Percentiles rank a stretch among this genome's conserved stretches.
phyloP scores from a whole-genome alignment of 768 basidiomycete species.

The Russula olivacea region DNA sequence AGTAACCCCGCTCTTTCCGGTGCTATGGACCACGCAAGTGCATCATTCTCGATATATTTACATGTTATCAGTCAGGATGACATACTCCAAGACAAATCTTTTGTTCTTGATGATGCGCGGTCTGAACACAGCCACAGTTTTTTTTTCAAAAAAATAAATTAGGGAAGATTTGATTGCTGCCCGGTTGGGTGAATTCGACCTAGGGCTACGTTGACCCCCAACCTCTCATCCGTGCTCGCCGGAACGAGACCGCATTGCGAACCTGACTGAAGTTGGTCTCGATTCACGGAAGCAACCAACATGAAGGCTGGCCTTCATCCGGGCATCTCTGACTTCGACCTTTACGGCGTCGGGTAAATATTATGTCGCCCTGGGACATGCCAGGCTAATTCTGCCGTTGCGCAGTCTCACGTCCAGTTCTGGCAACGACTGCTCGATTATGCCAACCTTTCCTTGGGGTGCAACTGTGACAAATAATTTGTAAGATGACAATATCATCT shows the following conservation, averaged over 20 bases:
- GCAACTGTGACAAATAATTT: conserved; percentile 31
- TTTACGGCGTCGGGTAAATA: not conserved
- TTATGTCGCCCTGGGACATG: not conserved
- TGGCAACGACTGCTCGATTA: conserved; percentile 47
- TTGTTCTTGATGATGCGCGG: too few relatives aligned
- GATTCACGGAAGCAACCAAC: too few relatives aligned
- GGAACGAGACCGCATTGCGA: not conserved
- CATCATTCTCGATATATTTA: not conserved
- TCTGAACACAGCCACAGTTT: too few relatives aligned
- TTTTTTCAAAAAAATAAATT: too few relatives aligned
- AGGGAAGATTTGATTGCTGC: too few relatives aligned
- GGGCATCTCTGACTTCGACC: not conserved
- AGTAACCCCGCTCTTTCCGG: too few relatives aligned
- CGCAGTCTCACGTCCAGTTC: conserved; percentile 32
- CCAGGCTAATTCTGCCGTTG: not conserved
- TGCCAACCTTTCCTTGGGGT: conserved; percentile 45
- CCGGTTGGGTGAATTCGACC: too few relatives aligned
- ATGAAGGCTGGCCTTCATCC: too few relatives aligned
- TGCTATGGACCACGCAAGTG: too few relatives aligned
- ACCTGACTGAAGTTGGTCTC: too few relatives aligned
- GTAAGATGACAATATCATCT: conserved; percentile 44
- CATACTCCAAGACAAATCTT: not conserved
- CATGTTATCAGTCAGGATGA: not conserved
- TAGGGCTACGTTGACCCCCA: too few relatives aligned
- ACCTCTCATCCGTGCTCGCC: not conserved